A percentile compares a stretch with the other conserved stretches of the same genome.
Evolutionary conservation across 2,329 filamentous ascomycete genomes (phyloP).

Genomic region (Furcasterigmium furcatum): DNA sequence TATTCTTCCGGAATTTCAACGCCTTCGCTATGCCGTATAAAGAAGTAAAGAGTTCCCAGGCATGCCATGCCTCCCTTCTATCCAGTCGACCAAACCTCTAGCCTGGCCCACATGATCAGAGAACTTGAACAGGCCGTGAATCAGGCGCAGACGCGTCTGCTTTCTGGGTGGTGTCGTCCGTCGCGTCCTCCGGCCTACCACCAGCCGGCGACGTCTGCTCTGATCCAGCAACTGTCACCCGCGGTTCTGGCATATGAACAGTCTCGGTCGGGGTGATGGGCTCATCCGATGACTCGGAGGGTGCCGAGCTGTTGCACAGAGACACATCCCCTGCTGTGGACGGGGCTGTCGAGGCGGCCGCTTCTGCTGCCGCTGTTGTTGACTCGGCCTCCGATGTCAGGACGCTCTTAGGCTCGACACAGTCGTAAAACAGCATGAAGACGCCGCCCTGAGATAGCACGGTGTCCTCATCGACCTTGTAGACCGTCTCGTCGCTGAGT

Average conservation of each 20-base stretch:
- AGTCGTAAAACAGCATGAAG: constrained; percentile 98
- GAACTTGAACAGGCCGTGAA: too few species aligned
- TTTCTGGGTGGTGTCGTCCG: too few species aligned
- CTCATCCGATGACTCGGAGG: neutral
- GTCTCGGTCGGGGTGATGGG: neutral
- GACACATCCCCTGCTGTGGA: too few species aligned
- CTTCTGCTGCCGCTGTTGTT: neutral
- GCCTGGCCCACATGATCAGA: too few species aligned
- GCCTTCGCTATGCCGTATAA: too few species aligned
- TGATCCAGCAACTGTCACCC: neutral
- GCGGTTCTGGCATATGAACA: too few species aligned
- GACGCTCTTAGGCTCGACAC: constrained; percentile 52
- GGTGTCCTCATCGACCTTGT: constrained; percentile 66
- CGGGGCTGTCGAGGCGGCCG: neutral
- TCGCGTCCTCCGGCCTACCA: too few species aligned
- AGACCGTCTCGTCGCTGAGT: constrained; percentile 85
- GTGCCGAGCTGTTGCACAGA: neutral
- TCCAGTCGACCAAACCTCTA: too few species aligned
- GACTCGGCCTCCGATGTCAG: constrained; percentile 24
- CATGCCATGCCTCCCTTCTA: too few species aligned
- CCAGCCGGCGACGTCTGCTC: neutral
- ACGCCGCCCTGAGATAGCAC: constrained; percentile 77
- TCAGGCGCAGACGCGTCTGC: too few species aligned
- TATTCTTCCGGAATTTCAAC: too few species aligned
- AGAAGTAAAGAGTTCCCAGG: too few species aligned